These are phyloP conservation scores for Dactylellina parvicollis DNA, from an alignment of 2,329 filamentous ascomycete species.

Conservation along the genomic window DNA sequence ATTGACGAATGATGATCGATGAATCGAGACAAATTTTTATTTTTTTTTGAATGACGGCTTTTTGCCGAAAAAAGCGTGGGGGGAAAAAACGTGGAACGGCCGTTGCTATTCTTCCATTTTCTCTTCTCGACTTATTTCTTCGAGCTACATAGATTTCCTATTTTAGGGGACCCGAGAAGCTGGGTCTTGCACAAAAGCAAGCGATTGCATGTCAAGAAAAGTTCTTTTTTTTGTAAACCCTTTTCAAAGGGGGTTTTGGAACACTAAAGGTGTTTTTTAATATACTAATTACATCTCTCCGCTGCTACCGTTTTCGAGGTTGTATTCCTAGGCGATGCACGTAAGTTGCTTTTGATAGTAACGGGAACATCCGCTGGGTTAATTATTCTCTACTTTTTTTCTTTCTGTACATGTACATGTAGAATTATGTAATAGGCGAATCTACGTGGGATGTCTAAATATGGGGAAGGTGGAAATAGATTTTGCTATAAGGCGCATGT, in stretches of 20 bases:
- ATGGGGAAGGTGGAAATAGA: background rate
- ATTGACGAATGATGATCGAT: conserved; percentile 11
- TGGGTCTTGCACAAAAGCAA: conserved; percentile 22
- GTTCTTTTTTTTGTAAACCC: background rate
- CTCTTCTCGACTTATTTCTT: conserved; percentile 13
- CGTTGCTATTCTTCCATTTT: conserved; percentile 10
- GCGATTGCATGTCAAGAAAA: conserved; percentile 30
- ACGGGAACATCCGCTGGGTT: background rate
- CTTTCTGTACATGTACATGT: background rate
- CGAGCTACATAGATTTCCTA: conserved; percentile 30
- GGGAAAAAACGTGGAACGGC: conserved; percentile 22
- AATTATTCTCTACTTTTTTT: background rate
- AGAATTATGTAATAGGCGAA: conserved; percentile 22
- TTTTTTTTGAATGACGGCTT: conserved; percentile 3
- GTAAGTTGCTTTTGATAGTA: background rate
- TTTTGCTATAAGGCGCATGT: background rate
- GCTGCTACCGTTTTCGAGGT: background rate
- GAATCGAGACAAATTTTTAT: no score
- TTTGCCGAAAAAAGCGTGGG: conserved; percentile 37
- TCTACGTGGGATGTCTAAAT: conserved; percentile 1
- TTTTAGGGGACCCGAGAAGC: background rate
- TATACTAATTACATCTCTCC: background rate
- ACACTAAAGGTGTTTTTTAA: background rate
- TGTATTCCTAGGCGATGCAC: no score
- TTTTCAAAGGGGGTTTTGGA: background rate